Percentiles rank a stretch among this genome's conserved stretches.
Evolutionary conservation across 208 protist species (phyloP).

Genomic region (Strigomonas culicis): DNA sequence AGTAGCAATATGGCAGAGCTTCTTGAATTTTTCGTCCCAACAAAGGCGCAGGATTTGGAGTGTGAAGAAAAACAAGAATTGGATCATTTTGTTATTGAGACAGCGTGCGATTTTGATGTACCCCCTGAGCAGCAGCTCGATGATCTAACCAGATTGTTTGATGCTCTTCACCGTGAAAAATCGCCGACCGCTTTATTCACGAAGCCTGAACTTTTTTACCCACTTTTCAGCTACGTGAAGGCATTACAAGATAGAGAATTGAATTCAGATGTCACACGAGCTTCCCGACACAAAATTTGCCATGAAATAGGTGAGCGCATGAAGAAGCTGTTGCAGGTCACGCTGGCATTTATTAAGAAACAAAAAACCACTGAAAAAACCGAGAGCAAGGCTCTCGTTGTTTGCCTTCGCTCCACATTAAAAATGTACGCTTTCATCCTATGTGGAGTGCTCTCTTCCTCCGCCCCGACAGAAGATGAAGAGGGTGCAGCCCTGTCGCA

Average conservation of each 20-base stretch:
- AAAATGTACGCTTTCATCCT: constrained; percentile 86
- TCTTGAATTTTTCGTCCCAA: constrained; percentile 78
- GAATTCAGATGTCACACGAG: constrained; percentile 33
- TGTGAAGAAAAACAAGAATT: constrained; percentile 30
- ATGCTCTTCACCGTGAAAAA: constrained; percentile 74
- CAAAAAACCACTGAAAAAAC: constrained; percentile 15
- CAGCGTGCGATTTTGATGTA: constrained; percentile 68
- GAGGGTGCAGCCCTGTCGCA: constrained; percentile 24
- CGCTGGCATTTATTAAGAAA: constrained; percentile 58
- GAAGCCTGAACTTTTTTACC: constrained; percentile 60
- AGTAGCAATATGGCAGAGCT: constrained; percentile 30
- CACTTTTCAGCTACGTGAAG: constrained; percentile 73
- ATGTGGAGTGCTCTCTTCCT: constrained; percentile 57
- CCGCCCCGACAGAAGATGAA: constrained; percentile 46
- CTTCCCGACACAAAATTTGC: constrained; percentile 84
- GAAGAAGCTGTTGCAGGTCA: constrained; percentile 82
- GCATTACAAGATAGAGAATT: constrained; percentile 40
- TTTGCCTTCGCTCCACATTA: constrained; percentile 77
- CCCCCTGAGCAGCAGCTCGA: constrained; percentile 69
- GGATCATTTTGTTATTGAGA: constrained; percentile 52
- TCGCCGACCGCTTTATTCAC: constrained; percentile 78
- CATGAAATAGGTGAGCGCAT: constrained; percentile 81
- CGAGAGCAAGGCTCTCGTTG: constrained; percentile 35
- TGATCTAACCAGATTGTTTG: constrained; percentile 76
- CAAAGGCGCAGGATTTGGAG: constrained; percentile 52